phyloP scores from a whole-genome alignment of 2,329 filamentous ascomycete species.

The Sporothrix humicola region DNA sequence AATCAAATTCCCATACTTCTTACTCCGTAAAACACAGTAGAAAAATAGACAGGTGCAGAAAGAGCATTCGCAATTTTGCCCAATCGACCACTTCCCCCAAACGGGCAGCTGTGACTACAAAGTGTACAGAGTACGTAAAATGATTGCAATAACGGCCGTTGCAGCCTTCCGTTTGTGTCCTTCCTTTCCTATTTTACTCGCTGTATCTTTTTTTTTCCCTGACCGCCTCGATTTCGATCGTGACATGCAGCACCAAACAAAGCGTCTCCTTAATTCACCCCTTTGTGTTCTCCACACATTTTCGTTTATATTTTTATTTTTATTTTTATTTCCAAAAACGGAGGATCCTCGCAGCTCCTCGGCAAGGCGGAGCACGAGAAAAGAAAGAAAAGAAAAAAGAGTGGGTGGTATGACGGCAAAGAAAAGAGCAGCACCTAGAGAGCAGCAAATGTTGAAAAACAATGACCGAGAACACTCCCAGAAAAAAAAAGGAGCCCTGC shows the following conservation, averaged over 20 bases:
- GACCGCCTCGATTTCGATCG: constrained; percentile 2
- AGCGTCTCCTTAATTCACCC: too few species aligned
- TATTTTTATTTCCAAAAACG: not conserved
- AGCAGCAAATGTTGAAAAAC: not conserved
- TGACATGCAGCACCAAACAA: not conserved
- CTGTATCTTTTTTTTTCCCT: not conserved
- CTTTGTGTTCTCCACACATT: not conserved
- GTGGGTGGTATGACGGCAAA: constrained; percentile 4
- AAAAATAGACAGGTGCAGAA: not conserved
- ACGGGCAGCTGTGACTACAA: not conserved
- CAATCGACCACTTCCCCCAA: not conserved
- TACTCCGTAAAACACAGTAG: not conserved
- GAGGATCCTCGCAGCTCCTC: not conserved
- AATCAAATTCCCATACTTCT: not conserved
- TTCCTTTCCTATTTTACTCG: not conserved
- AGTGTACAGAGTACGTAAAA: not conserved
- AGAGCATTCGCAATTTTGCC: not conserved
- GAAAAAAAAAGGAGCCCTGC: not conserved
- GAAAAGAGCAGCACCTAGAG: not conserved
- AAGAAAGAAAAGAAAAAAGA: not conserved
- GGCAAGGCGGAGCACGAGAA: not conserved
- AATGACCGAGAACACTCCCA: not conserved
- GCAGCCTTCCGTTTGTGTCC: not conserved
- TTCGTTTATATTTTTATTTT: not conserved
- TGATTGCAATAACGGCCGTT: not conserved